Percentiles rank a stretch among this genome's conserved stretches.
phyloP scores from a whole-genome alignment of 768 basidiomycete genomes.

The Boletus vermiculosoides region DNA sequence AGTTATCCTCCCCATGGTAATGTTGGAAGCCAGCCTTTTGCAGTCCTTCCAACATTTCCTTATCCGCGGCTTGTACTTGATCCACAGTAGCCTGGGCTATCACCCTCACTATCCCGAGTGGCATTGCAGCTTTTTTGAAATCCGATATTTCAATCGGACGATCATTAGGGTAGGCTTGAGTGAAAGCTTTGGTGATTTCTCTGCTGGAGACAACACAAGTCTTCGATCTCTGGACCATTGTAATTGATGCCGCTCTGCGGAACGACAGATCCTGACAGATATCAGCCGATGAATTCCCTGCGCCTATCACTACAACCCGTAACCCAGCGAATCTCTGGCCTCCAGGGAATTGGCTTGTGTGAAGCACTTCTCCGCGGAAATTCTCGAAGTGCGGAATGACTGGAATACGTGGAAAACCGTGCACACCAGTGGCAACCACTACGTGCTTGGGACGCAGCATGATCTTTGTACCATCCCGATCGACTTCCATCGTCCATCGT shows the following conservation, averaged over 20 bases:
- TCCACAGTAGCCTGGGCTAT: not conserved
- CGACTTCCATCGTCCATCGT: conserved; percentile 4
- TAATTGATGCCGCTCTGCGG: conserved; percentile 3
- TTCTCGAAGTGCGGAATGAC: not conserved
- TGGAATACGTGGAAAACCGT: not conserved
- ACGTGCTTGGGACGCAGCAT: conserved; percentile 1
- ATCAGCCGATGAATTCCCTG: conserved; percentile 1
- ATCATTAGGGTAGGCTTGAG: not conserved
- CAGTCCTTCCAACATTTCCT: conserved; percentile 3
- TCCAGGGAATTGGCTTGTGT: conserved; percentile 4
- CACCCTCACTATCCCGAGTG: not conserved
- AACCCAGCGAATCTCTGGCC: conserved; percentile 30
- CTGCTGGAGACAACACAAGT: conserved; percentile 5
- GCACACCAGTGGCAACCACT: conserved; percentile 3
- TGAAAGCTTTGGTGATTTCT: not conserved
- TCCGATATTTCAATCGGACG: conserved; percentile 4
- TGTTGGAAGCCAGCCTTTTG: conserved; percentile 3
- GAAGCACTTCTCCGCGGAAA: conserved; percentile 5
- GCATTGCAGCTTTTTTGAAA: conserved; percentile 3
- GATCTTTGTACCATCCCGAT: not conserved
- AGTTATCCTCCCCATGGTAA: not conserved
- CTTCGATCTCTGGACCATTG: conserved; percentile 2
- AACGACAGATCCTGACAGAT: conserved; percentile 7
- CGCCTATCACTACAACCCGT: conserved; percentile 10
- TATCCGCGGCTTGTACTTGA: not conserved